Evolutionary conservation across 345 rosid species (phyloP), one percentile per base, ranked within the genome.

Genomic region (Clarkia xantiana): DNA sequence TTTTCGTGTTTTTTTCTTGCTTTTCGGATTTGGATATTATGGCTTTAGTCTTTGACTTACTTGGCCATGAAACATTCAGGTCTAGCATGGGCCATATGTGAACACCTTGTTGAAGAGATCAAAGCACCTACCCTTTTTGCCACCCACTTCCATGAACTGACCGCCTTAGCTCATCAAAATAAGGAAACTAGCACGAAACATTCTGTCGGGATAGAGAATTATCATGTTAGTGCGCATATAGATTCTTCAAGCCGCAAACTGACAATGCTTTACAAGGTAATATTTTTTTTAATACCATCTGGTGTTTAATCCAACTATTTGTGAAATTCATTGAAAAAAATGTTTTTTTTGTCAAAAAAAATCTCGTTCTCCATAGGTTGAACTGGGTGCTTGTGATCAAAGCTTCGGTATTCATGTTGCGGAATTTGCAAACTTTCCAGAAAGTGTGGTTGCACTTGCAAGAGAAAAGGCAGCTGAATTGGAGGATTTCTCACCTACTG

Each of bases 51-150:
- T 45, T 40, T 23, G 11, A 49, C 4, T 16, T 12, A 36, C 43
- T 16, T 41, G 46, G 10, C 53, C 41, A 16, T 14, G 10, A 44
- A 25, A 42, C 16, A 10, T 52, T 52, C 76, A 90, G 97, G 96
- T 71, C 72, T 86, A 57, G 98, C 98, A 4, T 86, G 98, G 98
- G 98, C 94, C 57, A 91, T 91, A 63, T 91, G 98, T n/a, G 98
- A 86, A 75, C 85, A 91, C 75, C 77, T 91, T 56, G 78, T 84
- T 57, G 78, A 81, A 71, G 94, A 65, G 71, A 80, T 81, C 59
- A 81, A 81, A 67, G 94, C 98, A 20, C 96, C 98, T 13, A 78
- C 95, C 10, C 58, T 91, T 58, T 91, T 91, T 54, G 98, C 98
- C 45, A 86, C 96, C 43, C 98, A 91, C 78, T 91, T 91, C 67